These are phyloP conservation scores for Fusarium oxysporum DNA, from an alignment of 2,329 filamentous ascomycete species.

Conservation along the genomic window DNA sequence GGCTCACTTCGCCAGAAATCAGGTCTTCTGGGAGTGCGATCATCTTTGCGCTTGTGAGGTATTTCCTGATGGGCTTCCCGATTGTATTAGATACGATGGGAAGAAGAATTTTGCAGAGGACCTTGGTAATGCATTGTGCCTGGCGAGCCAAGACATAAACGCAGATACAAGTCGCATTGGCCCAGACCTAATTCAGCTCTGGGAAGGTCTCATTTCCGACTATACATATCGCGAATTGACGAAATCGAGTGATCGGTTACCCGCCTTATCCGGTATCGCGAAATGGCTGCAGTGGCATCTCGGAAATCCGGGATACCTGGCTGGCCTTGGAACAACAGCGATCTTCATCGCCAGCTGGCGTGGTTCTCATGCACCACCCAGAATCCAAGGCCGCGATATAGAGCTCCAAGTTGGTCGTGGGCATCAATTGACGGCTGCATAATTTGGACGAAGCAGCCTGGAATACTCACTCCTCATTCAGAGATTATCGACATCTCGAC, in stretches of 20 bases:
- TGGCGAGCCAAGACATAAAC: neutral
- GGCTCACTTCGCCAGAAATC: neutral
- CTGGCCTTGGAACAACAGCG: neutral
- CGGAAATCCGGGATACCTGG: neutral
- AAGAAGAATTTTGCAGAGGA: neutral
- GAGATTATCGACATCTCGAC: neutral
- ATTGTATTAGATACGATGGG: fast-evolving
- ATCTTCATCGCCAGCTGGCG: neutral
- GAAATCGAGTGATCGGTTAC: fast-evolving
- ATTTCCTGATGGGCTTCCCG: neutral
- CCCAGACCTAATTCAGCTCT: neutral
- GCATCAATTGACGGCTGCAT: neutral
- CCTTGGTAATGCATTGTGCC: fast-evolving
- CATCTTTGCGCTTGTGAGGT: neutral
- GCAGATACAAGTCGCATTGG: neutral
- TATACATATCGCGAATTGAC: fast-evolving
- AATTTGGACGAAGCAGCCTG: fast-evolving
- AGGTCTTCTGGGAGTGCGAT: neutral
- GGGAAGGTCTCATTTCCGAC: neutral
- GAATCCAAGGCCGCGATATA: neutral
- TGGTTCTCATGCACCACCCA: neutral
- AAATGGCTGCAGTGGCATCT: neutral
- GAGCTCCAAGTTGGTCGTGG: neutral
- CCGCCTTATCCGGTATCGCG: neutral
- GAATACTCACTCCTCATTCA: neutral